phyloP scores from a whole-genome alignment of 176 grass and related monocot genomes.

The Carex pumila region DNA sequence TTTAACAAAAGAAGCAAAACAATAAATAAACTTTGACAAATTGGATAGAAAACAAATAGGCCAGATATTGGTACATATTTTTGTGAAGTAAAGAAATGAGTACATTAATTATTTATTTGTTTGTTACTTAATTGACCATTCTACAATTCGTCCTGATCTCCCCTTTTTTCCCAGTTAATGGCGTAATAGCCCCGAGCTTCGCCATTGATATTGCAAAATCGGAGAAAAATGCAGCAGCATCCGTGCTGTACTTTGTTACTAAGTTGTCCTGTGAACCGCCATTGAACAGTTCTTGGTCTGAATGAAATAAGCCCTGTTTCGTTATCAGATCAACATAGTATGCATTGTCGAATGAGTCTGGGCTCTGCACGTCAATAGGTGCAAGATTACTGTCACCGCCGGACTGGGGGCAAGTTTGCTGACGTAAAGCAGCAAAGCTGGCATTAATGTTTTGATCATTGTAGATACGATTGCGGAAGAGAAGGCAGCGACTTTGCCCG shows the following conservation, averaged over 20 bases:
- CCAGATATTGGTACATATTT: neutral
- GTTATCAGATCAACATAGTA: conserved; percentile 49
- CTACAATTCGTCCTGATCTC: conserved; percentile 54
- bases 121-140: conserved; percentile 32
- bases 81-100: neutral
- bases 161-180: conserved; percentile 28
- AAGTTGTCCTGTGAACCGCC: conserved; percentile 43
- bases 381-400: conserved; percentile 30
- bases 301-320: conserved; percentile 48
- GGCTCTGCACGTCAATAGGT: conserved; percentile 45
- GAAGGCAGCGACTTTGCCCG: conserved; percentile 41
- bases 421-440: conserved; percentile 33
- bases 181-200: conserved; percentile 39
- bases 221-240: neutral
- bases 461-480: conserved; percentile 52
- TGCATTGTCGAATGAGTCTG: conserved; percentile 45
- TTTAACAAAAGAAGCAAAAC: neutral
- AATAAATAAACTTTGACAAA: neutral
- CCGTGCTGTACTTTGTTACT: conserved; percentile 25
- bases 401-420: conserved; percentile 45
- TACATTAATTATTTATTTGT: neutral
- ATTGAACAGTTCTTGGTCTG: conserved; percentile 73
- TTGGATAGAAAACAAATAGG: neutral
- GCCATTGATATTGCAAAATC: conserved; percentile 54
- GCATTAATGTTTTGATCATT: conserved; percentile 38